These are phyloP conservation scores for Globisporangium alternatum DNA, from an alignment of 352 stramenopile species.

Conservation along the genomic window DNA sequence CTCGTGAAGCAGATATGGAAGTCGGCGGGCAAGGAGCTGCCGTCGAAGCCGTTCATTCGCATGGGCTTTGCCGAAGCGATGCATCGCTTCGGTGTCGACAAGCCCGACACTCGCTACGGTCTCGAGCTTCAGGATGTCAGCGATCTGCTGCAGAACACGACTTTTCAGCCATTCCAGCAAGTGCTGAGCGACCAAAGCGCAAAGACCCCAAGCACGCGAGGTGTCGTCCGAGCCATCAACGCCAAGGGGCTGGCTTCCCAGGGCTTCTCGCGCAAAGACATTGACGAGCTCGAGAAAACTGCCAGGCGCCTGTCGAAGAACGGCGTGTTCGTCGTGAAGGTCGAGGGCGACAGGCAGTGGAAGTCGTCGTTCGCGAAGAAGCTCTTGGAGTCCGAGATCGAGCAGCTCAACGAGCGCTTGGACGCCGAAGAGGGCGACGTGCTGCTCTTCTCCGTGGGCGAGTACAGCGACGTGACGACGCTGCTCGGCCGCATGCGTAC, in stretches of 20 bases:
- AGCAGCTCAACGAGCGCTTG: conserved; percentile 43
- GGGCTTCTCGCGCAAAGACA: conserved; percentile 75
- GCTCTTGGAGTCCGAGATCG: conserved; percentile 40
- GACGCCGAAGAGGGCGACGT: conserved; percentile 64
- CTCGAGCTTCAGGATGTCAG: conserved; percentile 65
- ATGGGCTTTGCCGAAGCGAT: conserved; percentile 81
- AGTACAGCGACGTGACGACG: conserved; percentile 51
- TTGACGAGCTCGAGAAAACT: conserved; percentile 52
- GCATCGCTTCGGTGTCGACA: conserved; percentile 81
- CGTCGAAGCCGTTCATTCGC: conserved; percentile 39
- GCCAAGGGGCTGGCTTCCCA: conserved; percentile 45
- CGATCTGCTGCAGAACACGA: conserved; percentile 32
- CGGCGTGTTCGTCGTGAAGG: conserved; percentile 61
- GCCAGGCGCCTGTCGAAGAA: conserved; percentile 44
- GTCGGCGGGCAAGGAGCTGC: conserved; percentile 41
- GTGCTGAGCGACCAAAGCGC: conserved; percentile 18
- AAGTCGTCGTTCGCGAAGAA: conserved; percentile 73
- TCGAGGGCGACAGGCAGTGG: conserved; percentile 55
- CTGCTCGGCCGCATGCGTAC: conserved; percentile 70
- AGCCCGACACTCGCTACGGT: conserved; percentile 79
- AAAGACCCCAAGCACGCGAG: conserved; percentile 27
- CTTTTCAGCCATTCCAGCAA: conserved; percentile 48
- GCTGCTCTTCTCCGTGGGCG: conserved; percentile 56
- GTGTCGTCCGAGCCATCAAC: conserved; percentile 69
- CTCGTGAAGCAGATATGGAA: conserved; percentile 71